Conservation (phyloP, 768 basidiomycete genomes). For the Amanita molliuscula region DNA sequence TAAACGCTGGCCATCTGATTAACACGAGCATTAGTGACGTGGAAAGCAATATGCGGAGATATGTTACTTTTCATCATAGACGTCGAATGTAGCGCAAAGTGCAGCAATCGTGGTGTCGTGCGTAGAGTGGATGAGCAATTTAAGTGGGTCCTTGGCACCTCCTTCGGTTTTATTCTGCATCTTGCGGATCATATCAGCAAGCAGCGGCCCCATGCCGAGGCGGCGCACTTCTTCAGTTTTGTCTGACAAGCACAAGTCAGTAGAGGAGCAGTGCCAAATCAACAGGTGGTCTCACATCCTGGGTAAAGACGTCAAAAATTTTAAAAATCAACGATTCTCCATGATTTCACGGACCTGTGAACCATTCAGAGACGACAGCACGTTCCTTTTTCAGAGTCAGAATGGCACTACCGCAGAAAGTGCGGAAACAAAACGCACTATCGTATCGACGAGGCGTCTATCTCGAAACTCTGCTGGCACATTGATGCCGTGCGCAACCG, state of each 20-base stretch:
- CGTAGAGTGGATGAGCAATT: slow-evolving; percentile 59
- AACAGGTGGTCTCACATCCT: too few species aligned
- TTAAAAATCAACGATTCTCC: too few species aligned
- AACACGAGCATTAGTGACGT: too few species aligned
- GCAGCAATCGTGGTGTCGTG: slow-evolving; percentile 68
- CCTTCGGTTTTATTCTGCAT: slow-evolving; percentile 48
- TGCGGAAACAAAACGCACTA: slow-evolving; percentile 28
- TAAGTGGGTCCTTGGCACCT: slow-evolving; percentile 37
- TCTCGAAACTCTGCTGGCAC: slow-evolving; percentile 70
- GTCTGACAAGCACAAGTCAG: slow-evolving; percentile 26
- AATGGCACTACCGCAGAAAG: too few species aligned
- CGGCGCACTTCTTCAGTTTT: slow-evolving; percentile 65
- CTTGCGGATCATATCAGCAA: slow-evolving; percentile 51
- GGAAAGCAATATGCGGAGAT: background rate
- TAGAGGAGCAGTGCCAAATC: too few species aligned
- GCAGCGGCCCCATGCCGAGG: slow-evolving; percentile 68
- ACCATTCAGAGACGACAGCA: too few species aligned
- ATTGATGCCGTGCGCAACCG: slow-evolving; percentile 58
- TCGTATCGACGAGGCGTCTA: slow-evolving; percentile 40
- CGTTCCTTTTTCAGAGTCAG: too few species aligned
- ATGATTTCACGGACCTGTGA: too few species aligned
- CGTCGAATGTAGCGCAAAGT: slow-evolving; percentile 53
- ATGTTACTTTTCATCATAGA: slow-evolving; percentile 57
- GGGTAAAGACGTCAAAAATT: too few species aligned
- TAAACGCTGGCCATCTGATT: too few species aligned